These are phyloP conservation scores for Cyamopsis tetragonoloba DNA, from an alignment of 306 rosid genomes.

Conservation along the genomic window DNA sequence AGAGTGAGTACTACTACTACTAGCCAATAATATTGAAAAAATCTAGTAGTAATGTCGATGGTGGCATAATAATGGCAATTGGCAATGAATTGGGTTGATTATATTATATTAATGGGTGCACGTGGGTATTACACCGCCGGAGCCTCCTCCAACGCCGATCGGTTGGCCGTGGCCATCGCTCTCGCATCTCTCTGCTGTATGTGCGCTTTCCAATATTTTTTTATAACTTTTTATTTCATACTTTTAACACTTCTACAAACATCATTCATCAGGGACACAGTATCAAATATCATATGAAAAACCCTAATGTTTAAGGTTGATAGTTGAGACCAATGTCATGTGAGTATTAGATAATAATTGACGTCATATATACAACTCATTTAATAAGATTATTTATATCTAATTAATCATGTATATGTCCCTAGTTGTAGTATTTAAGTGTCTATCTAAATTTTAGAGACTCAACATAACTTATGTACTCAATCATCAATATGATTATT, in stretches of 20 bases:
- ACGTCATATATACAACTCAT: background rate
- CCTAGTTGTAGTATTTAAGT: background rate
- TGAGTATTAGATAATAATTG: background rate
- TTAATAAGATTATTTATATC: background rate
- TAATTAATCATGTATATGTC: background rate
- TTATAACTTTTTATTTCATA: too few species aligned
- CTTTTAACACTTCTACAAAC: too few species aligned
- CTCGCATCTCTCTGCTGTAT: slow-evolving; percentile 32
- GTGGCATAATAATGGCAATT: too few species aligned
- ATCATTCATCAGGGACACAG: too few species aligned
- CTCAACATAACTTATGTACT: too few species aligned
- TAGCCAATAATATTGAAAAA: background rate
- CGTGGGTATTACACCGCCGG: slow-evolving; percentile 52
- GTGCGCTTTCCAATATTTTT: too few species aligned
- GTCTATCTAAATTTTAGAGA: too few species aligned
- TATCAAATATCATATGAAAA: too few species aligned
- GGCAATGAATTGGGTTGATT: too few species aligned
- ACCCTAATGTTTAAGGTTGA: background rate
- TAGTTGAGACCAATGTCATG: background rate
- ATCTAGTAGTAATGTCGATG: too few species aligned
- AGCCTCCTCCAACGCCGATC: slow-evolving; percentile 51
- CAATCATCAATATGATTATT: too few species aligned
- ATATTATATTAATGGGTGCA: slow-evolving; percentile 49
- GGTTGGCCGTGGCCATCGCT: slow-evolving; percentile 50
- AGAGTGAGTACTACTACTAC: too few species aligned